A percentile compares a stretch with the other conserved stretches of the same genome.
Evolutionary conservation across 192 early-diverging fungal genomes (phyloP).

Genomic region (Podila minutissima): DNA sequence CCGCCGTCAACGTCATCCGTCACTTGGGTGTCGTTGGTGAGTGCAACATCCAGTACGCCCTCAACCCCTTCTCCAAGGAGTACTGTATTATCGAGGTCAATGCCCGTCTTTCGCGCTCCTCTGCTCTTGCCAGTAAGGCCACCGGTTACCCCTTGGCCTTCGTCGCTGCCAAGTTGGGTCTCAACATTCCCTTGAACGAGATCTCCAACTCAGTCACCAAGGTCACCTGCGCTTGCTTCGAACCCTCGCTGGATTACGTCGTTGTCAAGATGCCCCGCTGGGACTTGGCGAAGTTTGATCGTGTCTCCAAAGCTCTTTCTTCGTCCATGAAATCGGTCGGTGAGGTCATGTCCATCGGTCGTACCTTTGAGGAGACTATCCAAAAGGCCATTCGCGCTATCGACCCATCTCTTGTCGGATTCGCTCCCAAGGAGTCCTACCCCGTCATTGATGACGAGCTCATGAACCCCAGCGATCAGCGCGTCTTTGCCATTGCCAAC

Average conservation of each 20-base stretch:
- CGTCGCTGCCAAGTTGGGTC: slow-evolving; percentile 96
- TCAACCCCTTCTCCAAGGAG: slow-evolving; percentile 94
- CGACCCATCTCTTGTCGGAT: slow-evolving; percentile 87
- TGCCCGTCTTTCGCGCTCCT: slow-evolving; percentile 91
- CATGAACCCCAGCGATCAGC: slow-evolving; percentile 86
- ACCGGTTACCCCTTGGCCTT: slow-evolving; percentile 99
- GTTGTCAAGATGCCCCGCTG: slow-evolving; percentile 88
- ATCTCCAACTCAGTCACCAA: slow-evolving; percentile 96
- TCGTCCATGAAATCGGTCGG: slow-evolving; percentile 98
- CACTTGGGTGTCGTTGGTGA: slow-evolving; percentile 99
- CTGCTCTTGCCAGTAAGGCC: slow-evolving; percentile 96
- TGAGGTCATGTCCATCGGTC: slow-evolving; percentile 97
- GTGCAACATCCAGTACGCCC: slow-evolving; percentile 99
- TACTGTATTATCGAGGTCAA: slow-evolving; percentile 99
- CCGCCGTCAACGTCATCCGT: slow-evolving; percentile 96
- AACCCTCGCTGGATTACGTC: slow-evolving; percentile 95
- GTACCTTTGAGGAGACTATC: slow-evolving; percentile 97
- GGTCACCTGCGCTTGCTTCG: slow-evolving; percentile 96
- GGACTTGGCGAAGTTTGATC: slow-evolving; percentile 97
- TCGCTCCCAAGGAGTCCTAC: slow-evolving; percentile 58
- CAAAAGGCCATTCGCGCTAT: slow-evolving; percentile 96
- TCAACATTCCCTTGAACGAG: slow-evolving; percentile 92
- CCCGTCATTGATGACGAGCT: slow-evolving; percentile 87
- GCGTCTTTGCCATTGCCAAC: slow-evolving; percentile 95
- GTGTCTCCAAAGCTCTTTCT: slow-evolving; percentile 88